These are phyloP conservation scores for Fusarium neocosmosporiellum DNA, from an alignment of 2,329 filamentous ascomycete species.

Conservation along the genomic window DNA sequence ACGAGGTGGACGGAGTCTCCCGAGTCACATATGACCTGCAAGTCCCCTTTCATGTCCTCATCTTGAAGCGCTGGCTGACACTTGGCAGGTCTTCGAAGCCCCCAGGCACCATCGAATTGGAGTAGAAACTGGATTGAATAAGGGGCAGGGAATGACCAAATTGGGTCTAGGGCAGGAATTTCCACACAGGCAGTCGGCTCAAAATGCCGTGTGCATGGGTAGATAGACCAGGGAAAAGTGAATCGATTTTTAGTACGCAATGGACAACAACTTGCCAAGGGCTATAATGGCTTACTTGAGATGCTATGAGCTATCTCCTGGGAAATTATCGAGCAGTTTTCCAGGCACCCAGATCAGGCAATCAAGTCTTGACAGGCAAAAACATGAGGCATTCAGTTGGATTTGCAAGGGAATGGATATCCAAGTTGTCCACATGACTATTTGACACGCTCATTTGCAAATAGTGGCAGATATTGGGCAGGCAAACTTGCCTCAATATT, in stretches of 20 bases:
- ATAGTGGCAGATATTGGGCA: too few relatives aligned
- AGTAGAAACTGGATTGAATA: conserved; percentile 57
- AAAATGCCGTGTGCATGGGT: neutral
- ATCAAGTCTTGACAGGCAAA: too few relatives aligned
- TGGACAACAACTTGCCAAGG: neutral
- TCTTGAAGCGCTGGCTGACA: conserved; percentile 2
- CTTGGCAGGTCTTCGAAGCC: conserved; percentile 68
- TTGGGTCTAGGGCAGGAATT: neutral
- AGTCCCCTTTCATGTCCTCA: neutral
- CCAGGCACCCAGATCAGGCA: too few relatives aligned
- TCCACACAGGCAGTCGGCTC: neutral
- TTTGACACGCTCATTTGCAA: too few relatives aligned
- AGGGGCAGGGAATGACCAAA: neutral
- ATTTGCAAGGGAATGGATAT: too few relatives aligned
- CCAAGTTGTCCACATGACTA: too few relatives aligned
- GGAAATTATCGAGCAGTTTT: too few relatives aligned
- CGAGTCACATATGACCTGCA: conserved; percentile 74
- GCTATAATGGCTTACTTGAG: neutral
- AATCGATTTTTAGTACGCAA: neutral
- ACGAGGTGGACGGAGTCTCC: conserved; percentile 73
- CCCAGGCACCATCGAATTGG: conserved; percentile 79
- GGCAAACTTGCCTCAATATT: too few relatives aligned
- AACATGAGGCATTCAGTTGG: too few relatives aligned
- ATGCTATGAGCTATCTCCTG: too few relatives aligned
- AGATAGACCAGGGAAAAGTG: neutral